Evolutionary conservation across 495 filamentous ascomycete species (phyloP), one percentile per base, ranked within the genome.

Genomic region (Platismatia glauca): DNA sequence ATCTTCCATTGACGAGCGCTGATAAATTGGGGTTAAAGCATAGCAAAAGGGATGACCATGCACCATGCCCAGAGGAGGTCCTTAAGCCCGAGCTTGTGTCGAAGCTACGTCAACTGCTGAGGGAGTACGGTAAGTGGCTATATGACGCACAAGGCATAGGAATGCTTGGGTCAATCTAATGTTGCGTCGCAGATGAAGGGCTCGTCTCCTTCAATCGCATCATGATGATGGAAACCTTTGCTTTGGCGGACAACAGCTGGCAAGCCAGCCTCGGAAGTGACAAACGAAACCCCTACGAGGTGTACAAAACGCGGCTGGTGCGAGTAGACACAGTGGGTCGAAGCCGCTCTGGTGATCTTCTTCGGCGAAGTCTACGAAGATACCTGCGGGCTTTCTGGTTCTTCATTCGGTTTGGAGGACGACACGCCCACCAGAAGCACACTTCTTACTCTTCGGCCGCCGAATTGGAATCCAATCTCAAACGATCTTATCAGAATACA

Each of bases 221-320:
- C 27, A 70, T 70, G 68, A 56, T 53, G 12, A 70, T 70, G 63
- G 66, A 70, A 50, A 68, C 63, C 6, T 70, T 60, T 58, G 61
- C 68, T 12, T 39, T 70, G 22, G 58, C 64, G 18, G 66, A 70
- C 46, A 57, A 70, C 39, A 58, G 52, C 39, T 56, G 52, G 39
- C 62, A 68, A 39, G 55, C 66, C 20, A 61, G 59, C 55, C 37
- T 60, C 34, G 59, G 66, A 33, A 55, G 57, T 20, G 66, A 70
- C 55, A 27, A 16, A 35, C 63, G 66, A 29, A 63, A 62, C 34
- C 29, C 64, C 15, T 60, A 63, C 50, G 63, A 70, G 46, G 62
- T 52, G 9, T 70, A 66, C 37, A 70, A 68, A 20, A 70, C 66
- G 9, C 50, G 68, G 29, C 60, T 70, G 11, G 57, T 70, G 12